Base-by-base conservation (phyloP, 2,329 filamentous ascomycete species). In the Pseudonectria buxi region DNA sequence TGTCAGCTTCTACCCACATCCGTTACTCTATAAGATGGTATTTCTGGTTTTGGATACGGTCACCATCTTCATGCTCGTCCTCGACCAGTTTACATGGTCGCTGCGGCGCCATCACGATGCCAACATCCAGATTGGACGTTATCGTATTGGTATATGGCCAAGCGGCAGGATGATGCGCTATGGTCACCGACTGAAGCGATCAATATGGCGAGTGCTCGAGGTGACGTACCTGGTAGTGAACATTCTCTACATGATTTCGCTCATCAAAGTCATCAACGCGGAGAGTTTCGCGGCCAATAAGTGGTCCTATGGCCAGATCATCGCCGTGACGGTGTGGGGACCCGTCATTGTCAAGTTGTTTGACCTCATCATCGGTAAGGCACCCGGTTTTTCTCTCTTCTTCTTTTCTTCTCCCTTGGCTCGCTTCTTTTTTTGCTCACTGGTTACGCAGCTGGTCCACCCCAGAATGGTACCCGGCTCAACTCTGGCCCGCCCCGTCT, bases 331-430 rank as follows among this genome's bases (percentile, higher is more conserved):
- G 0, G 58, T 62, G 5, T 63, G 60, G 60, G 60, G 60, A 0
- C 60, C 60, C 7, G 58, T 63, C 39, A 61, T 63, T 35, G 58
- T 63, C 28, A 63, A 63, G 35, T 35, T 63, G n/a, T 57, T 63
- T 38, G 56, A 62, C 26, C 49, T 63, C 3, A 47, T 60, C 10
- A 35, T 62, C n/a, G 61, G 59, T 61, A 46, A 54, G 59, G 5
- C 9, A 22, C 18, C 18, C 18, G 18, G 5, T 22, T 45, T 24
- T 9, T 7, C 26, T 13, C 7, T 12, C 15, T 16, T 25, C 11
- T 4, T 13, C 9, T 30, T 28, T 7, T n/a, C n/a, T n/a, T n/a
- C n/a, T n/a, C n/a, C n/a, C n/a, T n/a, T n/a, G n/a, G 10, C 7
- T 10, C 13, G 11, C 11, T 28, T n/a, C 16, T 16, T 3, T 11